A percentile compares a stretch with the other conserved stretches of the same genome.
phyloP scores from a whole-genome alignment of 1,284 basidiomycete species.

The Trametes sp. region DNA sequence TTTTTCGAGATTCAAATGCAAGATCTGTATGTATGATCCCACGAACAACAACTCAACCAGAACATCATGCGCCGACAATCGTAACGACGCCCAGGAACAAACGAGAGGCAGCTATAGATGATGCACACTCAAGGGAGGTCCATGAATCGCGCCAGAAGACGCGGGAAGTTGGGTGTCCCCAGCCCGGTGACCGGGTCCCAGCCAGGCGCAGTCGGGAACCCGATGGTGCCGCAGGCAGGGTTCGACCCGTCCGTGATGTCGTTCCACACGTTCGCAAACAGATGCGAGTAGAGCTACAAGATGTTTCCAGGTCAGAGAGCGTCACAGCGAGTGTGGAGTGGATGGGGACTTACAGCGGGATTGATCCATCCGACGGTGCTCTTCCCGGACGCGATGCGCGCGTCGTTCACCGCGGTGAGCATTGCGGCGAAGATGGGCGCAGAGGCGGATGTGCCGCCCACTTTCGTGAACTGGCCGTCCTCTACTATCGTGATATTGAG shows the following conservation, averaged over 20 bases:
- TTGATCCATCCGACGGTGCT: constrained; percentile 65
- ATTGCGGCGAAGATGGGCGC: constrained; percentile 51
- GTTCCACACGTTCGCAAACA: constrained; percentile 44
- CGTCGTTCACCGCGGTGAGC: constrained; percentile 68
- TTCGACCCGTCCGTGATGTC: constrained; percentile 48
- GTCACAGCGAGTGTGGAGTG: not conserved
- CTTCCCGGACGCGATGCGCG: constrained; percentile 51
- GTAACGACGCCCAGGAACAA: too few species aligned
- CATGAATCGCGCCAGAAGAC: constrained; percentile 7
- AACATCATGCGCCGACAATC: too few species aligned
- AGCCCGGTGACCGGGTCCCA: too few species aligned
- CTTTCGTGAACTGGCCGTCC: constrained; percentile 38
- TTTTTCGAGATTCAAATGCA: too few species aligned
- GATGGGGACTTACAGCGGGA: constrained; percentile 40
- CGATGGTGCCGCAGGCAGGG: constrained; percentile 34
- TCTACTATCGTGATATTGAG: constrained; percentile 48
- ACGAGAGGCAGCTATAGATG: too few species aligned
- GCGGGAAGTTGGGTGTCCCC: constrained; percentile 9
- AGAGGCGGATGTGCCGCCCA: constrained; percentile 30
- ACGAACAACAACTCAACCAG: too few species aligned
- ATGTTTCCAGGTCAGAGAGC: too few species aligned
- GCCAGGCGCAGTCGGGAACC: constrained; percentile 37
- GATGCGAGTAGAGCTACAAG: constrained; percentile 42
- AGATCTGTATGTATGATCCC: too few species aligned
- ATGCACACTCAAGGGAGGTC: not conserved